A percentile compares a stretch with the other conserved stretches of the same genome.
Evolutionary conservation across 2,329 filamentous ascomycete species (phyloP).

Genomic region (Herpotrichia juniperi): DNA sequence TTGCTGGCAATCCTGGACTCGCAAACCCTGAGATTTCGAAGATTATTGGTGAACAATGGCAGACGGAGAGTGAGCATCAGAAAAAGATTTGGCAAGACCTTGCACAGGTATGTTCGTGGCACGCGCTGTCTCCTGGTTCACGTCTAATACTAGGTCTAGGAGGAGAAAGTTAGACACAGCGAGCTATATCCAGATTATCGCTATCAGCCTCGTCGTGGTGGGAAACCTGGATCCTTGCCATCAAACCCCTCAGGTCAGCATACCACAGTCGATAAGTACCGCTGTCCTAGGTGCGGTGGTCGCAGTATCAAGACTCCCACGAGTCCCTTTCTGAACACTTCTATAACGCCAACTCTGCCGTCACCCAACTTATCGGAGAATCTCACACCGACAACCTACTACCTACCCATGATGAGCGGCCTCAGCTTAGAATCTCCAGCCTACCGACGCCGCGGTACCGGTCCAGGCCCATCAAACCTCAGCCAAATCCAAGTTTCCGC

Average conservation of each 20-base stretch:
- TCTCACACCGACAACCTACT: conserved; percentile 39
- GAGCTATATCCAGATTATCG: conserved; percentile 92
- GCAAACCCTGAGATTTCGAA: conserved; percentile 97
- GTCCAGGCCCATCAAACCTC: conserved; percentile 30
- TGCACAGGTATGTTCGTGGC: conserved; percentile 71
- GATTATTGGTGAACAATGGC: conserved; percentile 94
- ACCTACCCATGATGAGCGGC: conserved; percentile 47
- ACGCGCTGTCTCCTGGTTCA: conserved; percentile 7
- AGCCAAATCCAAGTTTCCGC: conserved; percentile 35
- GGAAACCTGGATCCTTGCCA: conserved; percentile 47
- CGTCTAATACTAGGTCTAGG: conserved; percentile 50
- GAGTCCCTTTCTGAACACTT: conserved; percentile 60
- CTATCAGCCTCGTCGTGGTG: conserved; percentile 77
- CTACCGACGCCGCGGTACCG: conserved; percentile 15
- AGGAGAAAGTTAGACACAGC: conserved; percentile 89
- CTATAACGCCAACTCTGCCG: conserved; percentile 46
- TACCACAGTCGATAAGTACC: conserved; percentile 50
- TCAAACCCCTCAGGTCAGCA: conserved; percentile 37
- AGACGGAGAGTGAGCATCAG: conserved; percentile 71
- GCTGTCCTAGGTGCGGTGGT: conserved; percentile 75
- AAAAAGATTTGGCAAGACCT: conserved; percentile 88
- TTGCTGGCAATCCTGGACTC: conserved; percentile 82
- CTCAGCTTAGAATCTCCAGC: conserved; percentile 47
- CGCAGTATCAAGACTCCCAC: conserved; percentile 67
- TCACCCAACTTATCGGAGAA: conserved; percentile 43